Conservation (phyloP, 805 yeast genomes). For the Ogataea parapolymorpha region DNA sequence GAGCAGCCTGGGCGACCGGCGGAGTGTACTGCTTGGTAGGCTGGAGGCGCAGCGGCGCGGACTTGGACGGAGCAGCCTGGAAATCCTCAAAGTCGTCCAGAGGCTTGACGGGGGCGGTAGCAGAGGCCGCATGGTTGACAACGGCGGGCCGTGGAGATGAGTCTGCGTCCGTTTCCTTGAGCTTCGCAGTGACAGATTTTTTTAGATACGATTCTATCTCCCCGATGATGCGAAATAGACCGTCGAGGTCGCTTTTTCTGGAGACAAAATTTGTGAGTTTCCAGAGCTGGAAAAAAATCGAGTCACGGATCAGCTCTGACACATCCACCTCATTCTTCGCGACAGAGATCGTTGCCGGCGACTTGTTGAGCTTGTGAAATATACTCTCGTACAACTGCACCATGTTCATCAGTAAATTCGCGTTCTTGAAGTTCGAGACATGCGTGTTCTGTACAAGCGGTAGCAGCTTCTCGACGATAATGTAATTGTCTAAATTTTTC, state of each 20-base stretch:
- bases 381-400: conserved; percentile 29
- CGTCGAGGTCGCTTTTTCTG: conserved; percentile 22
- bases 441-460: conserved; percentile 56
- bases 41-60: conserved; percentile 4
- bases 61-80: neutral
- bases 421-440: conserved; percentile 29
- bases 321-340: conserved; percentile 25
- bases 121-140: neutral
- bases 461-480: conserved; percentile 73
- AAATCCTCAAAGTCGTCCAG: neutral
- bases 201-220: conserved; percentile 22
- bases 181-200: conserved; percentile 15
- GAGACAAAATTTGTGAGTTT: conserved; percentile 27
- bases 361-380: conserved; percentile 25
- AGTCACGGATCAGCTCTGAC: conserved; percentile 29
- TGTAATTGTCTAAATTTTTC: conserved; percentile 64
- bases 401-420: conserved; percentile 29
- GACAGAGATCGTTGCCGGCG: conserved; percentile 23
- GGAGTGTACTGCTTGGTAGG: conserved; percentile 2
- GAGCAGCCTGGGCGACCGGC: neutral
- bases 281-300: conserved; percentile 36
- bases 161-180: conserved; percentile 1
- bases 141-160: neutral
- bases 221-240: conserved; percentile 15
- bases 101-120: neutral